Evolutionary conservation across 75 land plant genomes (phyloP), one percentile per base, ranked within the genome.

Genomic region (Pseudotsuga menziesii): DNA sequence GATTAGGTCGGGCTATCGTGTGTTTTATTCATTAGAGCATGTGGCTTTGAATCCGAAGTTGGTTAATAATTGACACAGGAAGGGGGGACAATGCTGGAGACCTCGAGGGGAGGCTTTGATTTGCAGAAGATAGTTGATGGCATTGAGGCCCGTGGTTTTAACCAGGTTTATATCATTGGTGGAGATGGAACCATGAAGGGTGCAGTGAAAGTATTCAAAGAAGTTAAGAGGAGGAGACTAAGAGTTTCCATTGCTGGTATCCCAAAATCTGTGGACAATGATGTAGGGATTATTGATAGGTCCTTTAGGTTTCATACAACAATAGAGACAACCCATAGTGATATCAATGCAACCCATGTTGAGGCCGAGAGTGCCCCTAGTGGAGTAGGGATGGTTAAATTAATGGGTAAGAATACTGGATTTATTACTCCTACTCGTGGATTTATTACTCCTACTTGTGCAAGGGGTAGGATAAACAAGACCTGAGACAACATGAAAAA

Each of bases 231-330:
- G 32, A 29, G 32, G 32, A 29, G 32, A 29, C 1, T 29, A 29
- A 29, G 32, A 29, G n/a, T 29, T 29, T 29, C 85, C 82, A 20
- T 91, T 17, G 80, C 79, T 44, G 90, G 91, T 2, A 83, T 91
- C 56, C 93, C 93, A 14, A 91, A 91, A 78, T 89, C 91, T 0
- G 93, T 91, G 41, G 93, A 91, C 83, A 91, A 91, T 58, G 32
- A 29, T 29, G 93, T 91, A 6, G 93, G 93, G 14, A 85, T 91
- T 29, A 91, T 91, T 56, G 93, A 91, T 83, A 71, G 84, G 74
- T 91, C 93, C 66, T 91, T 91, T 61, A 89, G 93, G 4, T 89
- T 91, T 61, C 93, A 89, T 48, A 91, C 91, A 20, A 91, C 93
- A 15, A 91, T 88, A 14, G 91, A 91, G 78, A 82, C 67, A 79